Evolutionary conservation across 78 protist species (phyloP).

Genomic region (Dictyostelium brefeldianum): DNA sequence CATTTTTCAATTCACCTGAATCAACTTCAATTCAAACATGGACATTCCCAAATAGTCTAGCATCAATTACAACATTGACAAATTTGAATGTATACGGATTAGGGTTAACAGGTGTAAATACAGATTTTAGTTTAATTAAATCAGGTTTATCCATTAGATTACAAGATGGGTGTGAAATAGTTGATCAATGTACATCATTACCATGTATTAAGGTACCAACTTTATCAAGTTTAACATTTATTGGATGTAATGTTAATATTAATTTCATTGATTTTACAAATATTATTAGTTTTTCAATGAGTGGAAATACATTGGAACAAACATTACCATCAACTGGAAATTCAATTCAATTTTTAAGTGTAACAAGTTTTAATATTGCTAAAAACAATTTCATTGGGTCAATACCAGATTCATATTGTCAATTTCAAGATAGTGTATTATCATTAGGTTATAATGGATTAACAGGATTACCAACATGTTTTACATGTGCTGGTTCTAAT

Average conservation of each 20-base stretch:
- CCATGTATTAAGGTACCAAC: background rate
- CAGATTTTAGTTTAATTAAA: background rate
- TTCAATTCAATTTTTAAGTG: background rate
- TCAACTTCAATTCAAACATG: background rate
- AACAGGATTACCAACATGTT: background rate
- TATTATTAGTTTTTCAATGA: background rate
- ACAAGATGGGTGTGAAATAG: background rate
- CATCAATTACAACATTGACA: background rate
- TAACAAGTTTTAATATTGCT: background rate
- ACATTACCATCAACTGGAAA: background rate
- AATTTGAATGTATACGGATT: background rate
- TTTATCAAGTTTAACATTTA: background rate
- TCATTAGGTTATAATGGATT: background rate
- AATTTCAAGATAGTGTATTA: background rate
- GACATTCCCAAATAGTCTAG: background rate
- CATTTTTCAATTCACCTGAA: background rate
- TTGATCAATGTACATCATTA: background rate
- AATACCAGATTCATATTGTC: background rate
- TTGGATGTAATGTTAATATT: background rate
- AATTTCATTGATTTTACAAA: background rate
- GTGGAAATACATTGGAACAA: background rate
- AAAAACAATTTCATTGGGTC: background rate
- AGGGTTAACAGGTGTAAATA: background rate
- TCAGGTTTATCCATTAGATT: background rate
- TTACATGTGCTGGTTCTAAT: background rate